Conservation (phyloP, 2,329 filamentous ascomycete genomes). For the Amauroascus verrucosus region DNA sequence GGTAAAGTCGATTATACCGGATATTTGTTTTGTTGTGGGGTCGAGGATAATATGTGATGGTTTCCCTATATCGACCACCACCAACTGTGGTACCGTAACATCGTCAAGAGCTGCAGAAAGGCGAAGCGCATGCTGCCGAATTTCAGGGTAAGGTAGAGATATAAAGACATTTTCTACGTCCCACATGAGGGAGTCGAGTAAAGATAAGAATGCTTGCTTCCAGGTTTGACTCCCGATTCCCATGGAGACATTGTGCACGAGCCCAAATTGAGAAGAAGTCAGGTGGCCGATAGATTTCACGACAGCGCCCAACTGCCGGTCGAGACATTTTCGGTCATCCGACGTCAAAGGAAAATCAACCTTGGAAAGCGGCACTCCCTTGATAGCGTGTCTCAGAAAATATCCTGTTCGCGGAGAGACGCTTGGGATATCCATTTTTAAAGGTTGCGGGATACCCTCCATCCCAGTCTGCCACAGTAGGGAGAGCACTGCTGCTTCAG, state of each 20-base stretch:
- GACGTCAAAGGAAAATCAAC: constrained; percentile 23
- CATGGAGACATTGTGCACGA: constrained; percentile 38
- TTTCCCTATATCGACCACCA: constrained; percentile 41
- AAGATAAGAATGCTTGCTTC: constrained; percentile 43
- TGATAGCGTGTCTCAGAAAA: constrained; percentile 30
- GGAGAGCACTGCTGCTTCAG: constrained; percentile 32
- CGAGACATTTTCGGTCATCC: constrained; percentile 26
- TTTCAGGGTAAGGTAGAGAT: constrained; percentile 46
- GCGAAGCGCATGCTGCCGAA: constrained; percentile 41
- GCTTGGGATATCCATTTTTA: constrained; percentile 28
- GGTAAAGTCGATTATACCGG: constrained; percentile 45
- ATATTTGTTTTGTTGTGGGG: constrained; percentile 38
- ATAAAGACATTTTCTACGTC: constrained; percentile 51
- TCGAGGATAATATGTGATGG: constrained; percentile 45
- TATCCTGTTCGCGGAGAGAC: constrained; percentile 25
- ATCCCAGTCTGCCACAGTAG: constrained; percentile 27
- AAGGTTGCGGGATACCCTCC: constrained; percentile 30
- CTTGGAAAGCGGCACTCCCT: constrained; percentile 27
- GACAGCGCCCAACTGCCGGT: constrained; percentile 28
- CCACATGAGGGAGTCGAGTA: constrained; percentile 45
- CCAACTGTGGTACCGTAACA: constrained; percentile 43
- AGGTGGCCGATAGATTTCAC: constrained; percentile 38
- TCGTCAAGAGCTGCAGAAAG: constrained; percentile 40
- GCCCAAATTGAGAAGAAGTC: constrained; percentile 42
- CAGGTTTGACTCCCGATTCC: constrained; percentile 42